Conservation (phyloP, 73 alveolate genomes). For the Stentor coeruleus region DNA sequence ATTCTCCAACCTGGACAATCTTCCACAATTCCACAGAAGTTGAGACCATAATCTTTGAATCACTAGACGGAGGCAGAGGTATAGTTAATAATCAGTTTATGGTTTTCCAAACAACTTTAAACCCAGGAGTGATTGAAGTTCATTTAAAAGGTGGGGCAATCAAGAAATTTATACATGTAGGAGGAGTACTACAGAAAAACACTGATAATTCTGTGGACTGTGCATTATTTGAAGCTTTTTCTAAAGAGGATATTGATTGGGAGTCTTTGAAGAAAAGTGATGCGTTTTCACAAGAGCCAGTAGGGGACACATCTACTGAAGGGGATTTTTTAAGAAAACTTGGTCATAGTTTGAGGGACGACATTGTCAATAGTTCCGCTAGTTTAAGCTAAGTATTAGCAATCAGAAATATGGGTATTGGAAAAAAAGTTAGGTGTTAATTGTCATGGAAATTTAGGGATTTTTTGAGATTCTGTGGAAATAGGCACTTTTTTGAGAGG, state of each 20-base stretch:
- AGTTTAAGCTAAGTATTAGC: no score
- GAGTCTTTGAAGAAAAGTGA: constrained; percentile 18
- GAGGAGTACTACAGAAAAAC: constrained; percentile 13
- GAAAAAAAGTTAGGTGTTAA: no score
- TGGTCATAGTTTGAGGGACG: not conserved
- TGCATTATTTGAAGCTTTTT: constrained; percentile 24
- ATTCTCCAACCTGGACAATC: not conserved
- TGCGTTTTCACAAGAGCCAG: constrained; percentile 9
- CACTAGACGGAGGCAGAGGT: constrained; percentile 22
- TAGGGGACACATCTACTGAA: not conserved
- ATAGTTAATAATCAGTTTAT: not conserved
- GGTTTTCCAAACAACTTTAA: not conserved
- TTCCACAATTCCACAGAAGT: not conserved
- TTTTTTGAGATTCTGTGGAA: no score
- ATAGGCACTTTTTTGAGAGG: no score
- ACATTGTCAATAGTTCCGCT: not conserved
- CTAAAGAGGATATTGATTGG: constrained; percentile 16
- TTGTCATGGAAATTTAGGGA: no score
- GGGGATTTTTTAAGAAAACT: not conserved
- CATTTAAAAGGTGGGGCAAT: not conserved
- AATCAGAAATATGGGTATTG: no score
- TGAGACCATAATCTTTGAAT: not conserved
- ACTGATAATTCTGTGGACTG: constrained; percentile 4
- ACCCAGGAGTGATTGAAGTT: constrained; percentile 5
- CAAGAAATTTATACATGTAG: not conserved